Evolutionary conservation across 2,329 filamentous ascomycete species (phyloP), one percentile per base, ranked within the genome.

Genomic region (Geosmithia morbida): DNA sequence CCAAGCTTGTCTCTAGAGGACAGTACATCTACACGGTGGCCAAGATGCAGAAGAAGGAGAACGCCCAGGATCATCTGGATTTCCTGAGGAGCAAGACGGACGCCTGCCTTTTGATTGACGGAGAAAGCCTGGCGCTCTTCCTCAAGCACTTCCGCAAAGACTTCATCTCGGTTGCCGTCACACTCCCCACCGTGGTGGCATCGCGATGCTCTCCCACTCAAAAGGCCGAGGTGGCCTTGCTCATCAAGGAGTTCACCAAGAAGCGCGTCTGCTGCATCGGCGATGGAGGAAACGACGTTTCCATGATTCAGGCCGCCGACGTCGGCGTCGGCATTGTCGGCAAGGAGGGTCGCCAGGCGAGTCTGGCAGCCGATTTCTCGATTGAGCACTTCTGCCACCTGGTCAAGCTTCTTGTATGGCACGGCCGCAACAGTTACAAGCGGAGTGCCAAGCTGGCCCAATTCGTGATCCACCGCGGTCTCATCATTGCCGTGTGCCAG

Each of bases 261-360:
- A 97, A 97, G 65, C 84, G 94, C 14, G 86, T 97, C 16, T 95
- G 89, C 66, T 97, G 92, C 60, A 98, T 98, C 55, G 92, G 92
- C 39, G 92, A 98, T 59, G 92, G 92, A 54, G 92, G 94, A 56
- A 98, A 98, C 65, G 94, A 98, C 61, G 92, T 98, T 5, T 90
- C 84, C 55, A 98, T 98, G 92, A 98, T 98, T 55, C 92, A 97
- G 69, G 90, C 92, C 7, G 92, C 94, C 1, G 92, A 98, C 58
- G 89, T 98, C 0, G 94, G 94, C 51, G 90, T 98, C 22, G 92
- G 92, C 51, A 98, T 98, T 51, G 92, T 97, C 1, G 92, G 92
- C 50, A 98, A 98, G 69, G 92, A 98, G 69, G 92, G 92, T 33
- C 81, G 87, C 19, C 92, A 98, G 68, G 92, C 92, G 37, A 92